phyloP scores from a whole-genome alignment of 257 asterid species.

The Anisodus acutangulus region DNA sequence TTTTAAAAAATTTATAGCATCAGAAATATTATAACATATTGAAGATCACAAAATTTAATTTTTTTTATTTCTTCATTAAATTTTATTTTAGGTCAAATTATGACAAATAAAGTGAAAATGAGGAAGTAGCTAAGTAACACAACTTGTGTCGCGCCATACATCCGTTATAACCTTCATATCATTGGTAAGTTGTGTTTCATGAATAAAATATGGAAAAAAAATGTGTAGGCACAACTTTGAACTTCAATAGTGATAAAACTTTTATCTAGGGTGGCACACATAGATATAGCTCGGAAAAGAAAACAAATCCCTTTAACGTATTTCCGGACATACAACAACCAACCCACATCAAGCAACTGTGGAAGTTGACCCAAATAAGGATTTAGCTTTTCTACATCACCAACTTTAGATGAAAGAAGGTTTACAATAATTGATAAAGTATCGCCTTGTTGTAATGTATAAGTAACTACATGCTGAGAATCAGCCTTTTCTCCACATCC shows the following conservation, averaged over 20 bases:
- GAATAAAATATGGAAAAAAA: not conserved
- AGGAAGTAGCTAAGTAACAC: not conserved
- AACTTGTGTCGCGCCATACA: too few species aligned
- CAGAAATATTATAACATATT: not conserved
- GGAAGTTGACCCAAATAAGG: constrained; percentile 46
- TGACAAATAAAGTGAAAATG: not conserved
- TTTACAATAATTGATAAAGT: constrained; percentile 51
- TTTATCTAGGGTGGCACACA: not conserved
- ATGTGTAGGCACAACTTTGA: not conserved
- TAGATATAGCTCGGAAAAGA: not conserved
- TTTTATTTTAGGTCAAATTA: not conserved
- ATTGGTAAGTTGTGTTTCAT: not conserved
- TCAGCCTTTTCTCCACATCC: constrained; percentile 61
- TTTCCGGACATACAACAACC: constrained; percentile 71
- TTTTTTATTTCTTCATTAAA: too few species aligned
- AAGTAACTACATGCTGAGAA: constrained; percentile 63
- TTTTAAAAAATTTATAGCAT: not conserved
- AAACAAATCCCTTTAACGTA: constrained; percentile 37
- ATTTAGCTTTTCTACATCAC: constrained; percentile 56
- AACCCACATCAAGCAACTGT: constrained; percentile 50
- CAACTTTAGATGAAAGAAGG: constrained; percentile 55
- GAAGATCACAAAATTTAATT: too few species aligned
- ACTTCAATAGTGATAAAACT: not conserved
- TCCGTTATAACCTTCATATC: not conserved
- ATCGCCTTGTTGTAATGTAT: constrained; percentile 68